A percentile compares a stretch with the other conserved stretches of the same genome.
Conservation (phyloP, 768 basidiomycete species). For the Strobilomyces confusus region DNA sequence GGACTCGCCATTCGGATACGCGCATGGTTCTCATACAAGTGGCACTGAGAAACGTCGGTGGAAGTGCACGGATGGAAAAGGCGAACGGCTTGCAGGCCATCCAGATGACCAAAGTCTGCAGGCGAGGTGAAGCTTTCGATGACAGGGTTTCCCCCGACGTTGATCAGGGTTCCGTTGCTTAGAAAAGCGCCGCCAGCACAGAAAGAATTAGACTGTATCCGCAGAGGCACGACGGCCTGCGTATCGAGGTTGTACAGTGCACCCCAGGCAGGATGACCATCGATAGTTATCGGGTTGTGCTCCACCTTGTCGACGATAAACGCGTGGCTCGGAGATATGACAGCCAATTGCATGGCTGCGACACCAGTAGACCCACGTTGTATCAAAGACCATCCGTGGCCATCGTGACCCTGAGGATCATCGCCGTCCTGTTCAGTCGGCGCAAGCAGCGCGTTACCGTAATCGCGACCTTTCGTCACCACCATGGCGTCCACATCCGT, state of each 20-base stretch:
- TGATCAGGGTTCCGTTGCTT: constrained; percentile 71
- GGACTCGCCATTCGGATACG: constrained; percentile 70
- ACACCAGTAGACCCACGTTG: constrained; percentile 74
- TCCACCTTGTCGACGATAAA: constrained; percentile 82
- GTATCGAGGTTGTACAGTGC: constrained; percentile 68
- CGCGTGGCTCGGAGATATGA: constrained; percentile 67
- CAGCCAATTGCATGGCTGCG: constrained; percentile 69
- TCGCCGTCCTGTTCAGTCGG: not conserved
- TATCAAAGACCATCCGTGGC: constrained; percentile 48
- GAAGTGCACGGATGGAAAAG: constrained; percentile 65
- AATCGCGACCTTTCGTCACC: constrained; percentile 44
- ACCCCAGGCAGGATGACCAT: constrained; percentile 79
- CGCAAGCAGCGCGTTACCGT: not conserved
- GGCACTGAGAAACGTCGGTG: constrained; percentile 45
- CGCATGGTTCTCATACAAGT: constrained; percentile 60
- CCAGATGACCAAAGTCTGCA: constrained; percentile 70
- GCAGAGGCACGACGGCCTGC: constrained; percentile 56
- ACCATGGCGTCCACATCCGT: constrained; percentile 66
- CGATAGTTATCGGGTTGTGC: constrained; percentile 72
- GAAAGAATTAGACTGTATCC: constrained; percentile 77
- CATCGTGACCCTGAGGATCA: not conserved
- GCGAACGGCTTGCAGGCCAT: constrained; percentile 72
- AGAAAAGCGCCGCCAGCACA: constrained; percentile 81
- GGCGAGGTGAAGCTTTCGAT: constrained; percentile 59
- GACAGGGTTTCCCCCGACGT: constrained; percentile 80